These are phyloP conservation scores for Polygonum aviculare DNA, from an alignment of 148 eudicot genomes.

Conservation along the genomic window DNA sequence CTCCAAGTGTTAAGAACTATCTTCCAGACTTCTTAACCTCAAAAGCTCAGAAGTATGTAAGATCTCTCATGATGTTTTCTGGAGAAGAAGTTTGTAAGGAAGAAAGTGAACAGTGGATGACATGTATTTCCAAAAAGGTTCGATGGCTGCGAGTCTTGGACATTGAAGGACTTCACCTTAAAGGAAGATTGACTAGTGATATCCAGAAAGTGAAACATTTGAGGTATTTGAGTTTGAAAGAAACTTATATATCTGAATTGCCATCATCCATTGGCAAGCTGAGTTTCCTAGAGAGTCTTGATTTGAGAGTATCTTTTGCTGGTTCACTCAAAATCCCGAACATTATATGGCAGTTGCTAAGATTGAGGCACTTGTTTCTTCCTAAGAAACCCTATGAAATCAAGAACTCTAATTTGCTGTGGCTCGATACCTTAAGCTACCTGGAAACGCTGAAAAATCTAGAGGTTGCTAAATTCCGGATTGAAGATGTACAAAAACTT, in stretches of 20 bases:
- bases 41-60: conserved; percentile 10
- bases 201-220: conserved; percentile 27
- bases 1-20: conserved; percentile 8
- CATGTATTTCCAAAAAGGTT: conserved; percentile 17
- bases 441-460: conserved; percentile 28
- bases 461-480: conserved; percentile 10
- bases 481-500: conserved; percentile 23
- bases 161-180: conserved; percentile 16
- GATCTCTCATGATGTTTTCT: conserved; percentile 24
- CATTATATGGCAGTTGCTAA: conserved; percentile 23
- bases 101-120: conserved; percentile 11
- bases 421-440: conserved; percentile 15
- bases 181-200: conserved; percentile 22
- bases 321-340: conserved; percentile 20
- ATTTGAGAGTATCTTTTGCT: conserved; percentile 22
- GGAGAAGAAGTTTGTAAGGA: conserved; percentile 12
- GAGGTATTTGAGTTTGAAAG: conserved; percentile 37
- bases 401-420: conserved; percentile 16
- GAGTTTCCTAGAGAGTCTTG: conserved; percentile 39
- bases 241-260: conserved; percentile 12
- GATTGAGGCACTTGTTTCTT: conserved; percentile 36
- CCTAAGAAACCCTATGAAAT: conserved; percentile 19
- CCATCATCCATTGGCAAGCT: conserved; percentile 30
- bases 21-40: conserved; percentile 5
- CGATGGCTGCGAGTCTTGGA: conserved; percentile 25